Conservation (phyloP, 345 rosid species). For the Euphorbia tirucalli region DNA sequence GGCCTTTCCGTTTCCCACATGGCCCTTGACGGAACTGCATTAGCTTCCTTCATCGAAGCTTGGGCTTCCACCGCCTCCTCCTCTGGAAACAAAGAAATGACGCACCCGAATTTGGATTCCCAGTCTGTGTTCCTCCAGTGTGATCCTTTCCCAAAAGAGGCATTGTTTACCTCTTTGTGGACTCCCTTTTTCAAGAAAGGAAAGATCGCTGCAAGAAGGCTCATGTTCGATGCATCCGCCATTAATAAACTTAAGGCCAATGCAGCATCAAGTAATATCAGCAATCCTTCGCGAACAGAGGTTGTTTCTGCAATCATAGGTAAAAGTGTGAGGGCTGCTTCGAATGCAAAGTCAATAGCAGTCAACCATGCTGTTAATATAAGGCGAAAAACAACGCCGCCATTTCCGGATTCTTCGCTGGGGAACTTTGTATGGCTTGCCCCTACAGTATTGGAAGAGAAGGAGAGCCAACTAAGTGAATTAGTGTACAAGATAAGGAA, state of each 20-base stretch:
- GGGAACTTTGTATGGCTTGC: neutral
- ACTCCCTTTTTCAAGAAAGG: conserved; percentile 1
- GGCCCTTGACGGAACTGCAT: conserved; percentile 40
- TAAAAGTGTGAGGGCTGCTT: conserved; percentile 32
- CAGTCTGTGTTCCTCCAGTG: conserved; percentile 27
- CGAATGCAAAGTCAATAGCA: conserved; percentile 21
- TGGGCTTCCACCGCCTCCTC: conserved; percentile 27
- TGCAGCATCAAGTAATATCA: conserved; percentile 28
- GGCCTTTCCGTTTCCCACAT: conserved; percentile 38
- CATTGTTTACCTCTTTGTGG: neutral
- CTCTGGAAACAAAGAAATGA: neutral
- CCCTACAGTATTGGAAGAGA: neutral
- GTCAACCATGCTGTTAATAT: neutral
- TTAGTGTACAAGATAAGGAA: neutral
- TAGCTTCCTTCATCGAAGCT: conserved; percentile 33
- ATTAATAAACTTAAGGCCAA: conserved; percentile 32
- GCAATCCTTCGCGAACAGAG: conserved; percentile 43
- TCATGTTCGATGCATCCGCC: conserved; percentile 36
- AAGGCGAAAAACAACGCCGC: neutral
- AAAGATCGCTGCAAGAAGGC: conserved; percentile 30
- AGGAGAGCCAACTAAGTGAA: neutral
- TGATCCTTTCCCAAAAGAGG: neutral
- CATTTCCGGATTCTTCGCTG: neutral
- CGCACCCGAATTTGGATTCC: conserved; percentile 30
- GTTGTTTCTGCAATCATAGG: conserved; percentile 46